A percentile compares a stretch with the other conserved stretches of the same genome.
These are phyloP conservation scores for Tolypocladium paradoxum DNA, from an alignment of 2,329 filamentous ascomycete genomes.

Conservation along the genomic window DNA sequence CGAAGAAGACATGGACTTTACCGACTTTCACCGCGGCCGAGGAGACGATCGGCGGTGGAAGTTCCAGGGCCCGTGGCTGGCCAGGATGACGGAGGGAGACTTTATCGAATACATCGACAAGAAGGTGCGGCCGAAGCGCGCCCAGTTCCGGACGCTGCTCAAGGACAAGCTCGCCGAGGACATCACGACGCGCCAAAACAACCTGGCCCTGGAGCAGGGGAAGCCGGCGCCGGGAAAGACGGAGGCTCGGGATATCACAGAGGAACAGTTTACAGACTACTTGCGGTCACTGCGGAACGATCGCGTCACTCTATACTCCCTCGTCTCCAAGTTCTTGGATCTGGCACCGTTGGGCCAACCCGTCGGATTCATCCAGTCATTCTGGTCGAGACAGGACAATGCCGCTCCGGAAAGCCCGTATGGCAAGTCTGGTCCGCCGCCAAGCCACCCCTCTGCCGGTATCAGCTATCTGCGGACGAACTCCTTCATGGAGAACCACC, in stretches of 20 bases:
- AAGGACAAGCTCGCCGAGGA: constrained; percentile 36
- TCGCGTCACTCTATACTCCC: constrained; percentile 36
- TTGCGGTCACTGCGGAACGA: constrained; percentile 42
- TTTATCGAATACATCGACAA: constrained; percentile 46
- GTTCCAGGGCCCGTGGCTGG: constrained; percentile 56
- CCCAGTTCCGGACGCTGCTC: constrained; percentile 44
- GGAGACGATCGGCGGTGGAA: constrained; percentile 48
- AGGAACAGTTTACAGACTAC: constrained; percentile 39
- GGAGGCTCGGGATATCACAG: constrained; percentile 29
- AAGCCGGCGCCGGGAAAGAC: constrained; percentile 16
- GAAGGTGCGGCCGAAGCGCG: constrained; percentile 39
- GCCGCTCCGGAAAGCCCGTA: constrained; percentile 30
- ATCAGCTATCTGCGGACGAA: constrained; percentile 49
- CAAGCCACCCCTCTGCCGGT: constrained; percentile 51
- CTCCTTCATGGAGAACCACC: constrained; percentile 47
- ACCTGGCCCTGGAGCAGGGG: constrained; percentile 28
- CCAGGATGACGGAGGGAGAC: constrained; percentile 48
- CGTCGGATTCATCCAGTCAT: constrained; percentile 15
- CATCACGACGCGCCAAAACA: constrained; percentile 26
- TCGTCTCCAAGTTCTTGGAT: constrained; percentile 52
- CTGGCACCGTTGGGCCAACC: constrained; percentile 39
- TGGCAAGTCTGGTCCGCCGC: constrained; percentile 42
- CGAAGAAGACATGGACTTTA: constrained; percentile 46
- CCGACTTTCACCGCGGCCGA: constrained; percentile 25
- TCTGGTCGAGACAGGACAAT: constrained; percentile 13